phyloP scores from a whole-genome alignment of 2,329 filamentous ascomycete species.

The Verticillium nonalfalfae region DNA sequence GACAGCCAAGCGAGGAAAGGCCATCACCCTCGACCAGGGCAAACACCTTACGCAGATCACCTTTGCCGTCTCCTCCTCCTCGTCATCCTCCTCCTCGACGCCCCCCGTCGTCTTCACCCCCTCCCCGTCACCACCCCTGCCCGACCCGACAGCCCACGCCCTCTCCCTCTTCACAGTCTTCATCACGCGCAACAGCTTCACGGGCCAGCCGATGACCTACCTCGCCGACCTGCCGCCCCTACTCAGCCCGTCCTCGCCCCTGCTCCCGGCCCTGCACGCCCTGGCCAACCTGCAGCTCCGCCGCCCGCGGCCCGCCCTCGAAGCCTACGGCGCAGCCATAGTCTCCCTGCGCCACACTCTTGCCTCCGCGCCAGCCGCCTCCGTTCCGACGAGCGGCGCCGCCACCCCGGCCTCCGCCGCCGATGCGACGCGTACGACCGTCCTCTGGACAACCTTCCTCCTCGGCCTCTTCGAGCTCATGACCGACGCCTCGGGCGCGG shows the following conservation, averaged over 20 bases:
- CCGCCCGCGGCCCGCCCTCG: background rate
- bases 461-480: slow-evolving; percentile 28
- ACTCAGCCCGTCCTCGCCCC: slow-evolving; percentile 2
- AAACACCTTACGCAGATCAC: slow-evolving; percentile 4
- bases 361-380: background rate
- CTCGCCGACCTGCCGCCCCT: slow-evolving; percentile 16
- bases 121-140: slow-evolving; percentile 1
- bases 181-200: slow-evolving; percentile 19
- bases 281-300: background rate
- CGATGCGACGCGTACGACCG: background rate
- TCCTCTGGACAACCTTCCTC: slow-evolving; percentile 25
- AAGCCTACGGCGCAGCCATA: background rate
- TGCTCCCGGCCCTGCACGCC: background rate
- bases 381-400: too few relatives aligned
- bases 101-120: background rate
- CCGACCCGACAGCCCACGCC: slow-evolving; percentile 12
- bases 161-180: slow-evolving; percentile 24
- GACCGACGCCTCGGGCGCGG: slow-evolving; percentile 21
- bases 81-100: background rate
- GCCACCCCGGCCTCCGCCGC: too few relatives aligned
- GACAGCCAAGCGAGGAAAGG: background rate
- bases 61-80: background rate
- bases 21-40: slow-evolving; percentile 16
- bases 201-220: background rate
- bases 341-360: background rate